Conservation (phyloP, 805 yeast genomes). For the Lachancea nothofagi region DNA sequence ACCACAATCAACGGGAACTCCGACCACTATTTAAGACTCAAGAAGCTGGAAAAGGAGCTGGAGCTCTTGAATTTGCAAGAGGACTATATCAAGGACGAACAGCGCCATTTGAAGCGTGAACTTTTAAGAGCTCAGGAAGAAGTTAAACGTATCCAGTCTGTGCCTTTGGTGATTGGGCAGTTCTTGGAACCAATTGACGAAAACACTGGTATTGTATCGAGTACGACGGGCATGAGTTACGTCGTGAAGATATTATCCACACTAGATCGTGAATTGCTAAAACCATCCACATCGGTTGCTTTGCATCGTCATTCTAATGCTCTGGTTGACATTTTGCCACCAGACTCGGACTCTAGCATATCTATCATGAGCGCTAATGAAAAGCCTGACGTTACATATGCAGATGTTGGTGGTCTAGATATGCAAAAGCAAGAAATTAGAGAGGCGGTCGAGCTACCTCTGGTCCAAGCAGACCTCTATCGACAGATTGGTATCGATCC, state of each 20-base stretch:
- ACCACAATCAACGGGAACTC: constrained; percentile 29
- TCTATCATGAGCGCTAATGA: constrained; percentile 93
- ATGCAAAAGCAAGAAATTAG: constrained; percentile 99
- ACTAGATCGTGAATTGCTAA: constrained; percentile 86
- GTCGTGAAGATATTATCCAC: constrained; percentile 94
- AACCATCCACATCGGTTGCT: constrained; percentile 94
- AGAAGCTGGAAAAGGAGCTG: constrained; percentile 84
- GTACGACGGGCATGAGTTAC: constrained; percentile 96
- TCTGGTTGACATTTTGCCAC: constrained; percentile 92
- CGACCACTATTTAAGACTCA: constrained; percentile 79
- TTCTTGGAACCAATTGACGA: constrained; percentile 96
- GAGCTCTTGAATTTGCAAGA: constrained; percentile 84
- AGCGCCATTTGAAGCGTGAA: constrained; percentile 91
- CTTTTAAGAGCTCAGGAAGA: constrained; percentile 96
- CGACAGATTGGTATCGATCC: constrained; percentile 98
- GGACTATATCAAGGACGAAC: constrained; percentile 96
- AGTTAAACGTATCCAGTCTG: constrained; percentile 94
- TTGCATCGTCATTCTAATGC: constrained; percentile 98
- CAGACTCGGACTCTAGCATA: constrained; percentile 96
- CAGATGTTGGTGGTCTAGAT: constrained; percentile 98
- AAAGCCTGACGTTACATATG: constrained; percentile 87
- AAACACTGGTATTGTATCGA: constrained; percentile 91
- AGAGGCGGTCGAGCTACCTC: constrained; percentile 96
- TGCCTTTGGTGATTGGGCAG: constrained; percentile 96
- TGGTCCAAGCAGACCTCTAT: constrained; percentile 92